Conservation (phyloP, 2,329 filamentous ascomycete species). For the Onygenales sp. region DNA sequence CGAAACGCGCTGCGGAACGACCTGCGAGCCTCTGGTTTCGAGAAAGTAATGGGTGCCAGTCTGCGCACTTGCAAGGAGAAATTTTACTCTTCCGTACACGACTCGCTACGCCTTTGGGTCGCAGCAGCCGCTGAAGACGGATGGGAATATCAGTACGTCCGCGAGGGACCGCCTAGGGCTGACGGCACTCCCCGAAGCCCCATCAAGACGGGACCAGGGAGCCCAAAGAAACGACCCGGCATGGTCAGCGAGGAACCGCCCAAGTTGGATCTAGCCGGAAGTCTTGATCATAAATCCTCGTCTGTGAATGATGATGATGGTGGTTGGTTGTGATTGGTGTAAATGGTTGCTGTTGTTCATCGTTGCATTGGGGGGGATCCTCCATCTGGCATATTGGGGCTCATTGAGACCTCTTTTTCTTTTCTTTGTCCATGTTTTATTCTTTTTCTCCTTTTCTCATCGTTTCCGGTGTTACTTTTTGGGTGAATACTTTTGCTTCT, state of each 20-base stretch:
- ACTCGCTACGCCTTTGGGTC: conserved; percentile 81
- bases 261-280: conserved; percentile 45
- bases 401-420: conserved; percentile 13
- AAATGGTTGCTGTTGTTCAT: conserved; percentile 54
- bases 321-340: conserved; percentile 32
- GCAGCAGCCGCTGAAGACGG: conserved; percentile 76
- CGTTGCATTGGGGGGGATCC: conserved; percentile 23
- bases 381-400: conserved; percentile 11
- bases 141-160: conserved; percentile 74
- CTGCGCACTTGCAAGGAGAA: conserved; percentile 94
- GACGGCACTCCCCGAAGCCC: conserved; percentile 37
- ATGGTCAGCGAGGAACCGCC: conserved; percentile 44
- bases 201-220: conserved; percentile 30
- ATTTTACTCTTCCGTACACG: conserved; percentile 88
- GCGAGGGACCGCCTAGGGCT: conserved; percentile 40
- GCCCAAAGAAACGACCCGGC: conserved; percentile 33
- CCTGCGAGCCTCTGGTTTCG: conserved; percentile 76
- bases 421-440: conserved; percentile 27
- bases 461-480: background rate
- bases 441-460: conserved; percentile 1
- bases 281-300: conserved; percentile 18
- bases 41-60: conserved; percentile 76
- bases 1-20: conserved; percentile 72
- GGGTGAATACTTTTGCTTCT: background rate
- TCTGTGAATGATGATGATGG: conserved; percentile 19